Conservation (phyloP, 352 stramenopile species). For the Globisporangium canariense region DNA sequence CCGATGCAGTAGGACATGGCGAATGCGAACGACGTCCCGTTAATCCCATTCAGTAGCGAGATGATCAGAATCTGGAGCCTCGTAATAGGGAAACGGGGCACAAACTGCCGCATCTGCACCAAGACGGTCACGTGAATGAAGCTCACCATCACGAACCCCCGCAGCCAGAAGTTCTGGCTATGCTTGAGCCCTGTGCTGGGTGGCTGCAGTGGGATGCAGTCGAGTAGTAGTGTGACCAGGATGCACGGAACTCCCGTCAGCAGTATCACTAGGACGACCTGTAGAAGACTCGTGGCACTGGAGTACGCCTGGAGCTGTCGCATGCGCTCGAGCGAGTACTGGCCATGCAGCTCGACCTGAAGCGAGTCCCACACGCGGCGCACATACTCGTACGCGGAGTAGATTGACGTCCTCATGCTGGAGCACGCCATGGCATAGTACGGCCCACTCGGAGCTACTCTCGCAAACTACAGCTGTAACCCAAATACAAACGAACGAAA, state of each 20-base stretch:
- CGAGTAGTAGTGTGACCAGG: neutral
- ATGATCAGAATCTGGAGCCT: neutral
- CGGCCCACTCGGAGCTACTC: too few relatives aligned
- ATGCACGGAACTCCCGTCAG: slow-evolving; percentile 1
- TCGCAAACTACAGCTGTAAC: too few relatives aligned
- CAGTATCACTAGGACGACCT: neutral
- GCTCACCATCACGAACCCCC: neutral
- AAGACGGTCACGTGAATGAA: neutral
- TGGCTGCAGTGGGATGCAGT: slow-evolving; percentile 6
- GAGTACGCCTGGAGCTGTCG: neutral
- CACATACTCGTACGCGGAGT: neutral
- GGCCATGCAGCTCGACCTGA: slow-evolving; percentile 10
- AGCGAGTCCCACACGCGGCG: neutral
- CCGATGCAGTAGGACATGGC: neutral
- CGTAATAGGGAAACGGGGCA: neutral
- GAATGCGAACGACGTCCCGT: neutral
- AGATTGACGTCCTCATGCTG: neutral
- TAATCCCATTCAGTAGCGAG: neutral
- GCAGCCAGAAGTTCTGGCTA: slow-evolving; percentile 3
- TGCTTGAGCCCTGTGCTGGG: neutral
- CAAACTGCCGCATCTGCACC: neutral
- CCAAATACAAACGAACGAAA: too few relatives aligned
- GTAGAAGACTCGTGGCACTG: neutral
- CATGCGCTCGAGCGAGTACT: slow-evolving; percentile 14
- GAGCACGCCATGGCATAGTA: neutral